These are phyloP conservation scores for Penicillium sp. DNA, from an alignment of 2,329 filamentous ascomycete genomes.

Conservation along the genomic window DNA sequence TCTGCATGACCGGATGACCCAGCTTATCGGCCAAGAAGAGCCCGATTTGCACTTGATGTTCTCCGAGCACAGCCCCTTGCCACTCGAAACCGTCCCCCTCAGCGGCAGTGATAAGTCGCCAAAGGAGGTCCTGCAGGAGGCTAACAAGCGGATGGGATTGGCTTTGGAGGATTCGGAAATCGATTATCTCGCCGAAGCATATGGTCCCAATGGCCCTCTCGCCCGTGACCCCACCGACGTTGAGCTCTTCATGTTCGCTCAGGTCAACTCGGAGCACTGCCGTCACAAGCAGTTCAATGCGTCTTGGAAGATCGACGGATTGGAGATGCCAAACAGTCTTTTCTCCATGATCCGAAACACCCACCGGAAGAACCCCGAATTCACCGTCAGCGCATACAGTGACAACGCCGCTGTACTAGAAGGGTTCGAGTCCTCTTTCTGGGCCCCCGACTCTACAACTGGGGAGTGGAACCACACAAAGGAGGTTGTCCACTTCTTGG, in stretches of 20 bases:
- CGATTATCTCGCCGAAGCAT: constrained; percentile 88
- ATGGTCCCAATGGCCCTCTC: constrained; percentile 65
- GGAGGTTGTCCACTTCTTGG: constrained; percentile 83
- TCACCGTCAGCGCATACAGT: constrained; percentile 93
- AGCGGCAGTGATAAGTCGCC: constrained; percentile 69
- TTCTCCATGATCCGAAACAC: constrained; percentile 98
- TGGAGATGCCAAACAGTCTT: constrained; percentile 76
- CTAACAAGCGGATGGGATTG: constrained; percentile 83
- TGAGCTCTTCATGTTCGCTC: constrained; percentile 98
- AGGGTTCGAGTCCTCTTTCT: constrained; percentile 73
- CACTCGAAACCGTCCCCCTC: constrained; percentile 77
- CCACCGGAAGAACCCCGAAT: constrained; percentile 75
- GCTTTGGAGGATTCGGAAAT: constrained; percentile 89
- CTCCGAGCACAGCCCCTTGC: constrained; percentile 66
- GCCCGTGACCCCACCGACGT: constrained; percentile 78
- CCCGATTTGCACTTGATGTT: constrained; percentile 81
- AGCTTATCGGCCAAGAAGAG: constrained; percentile 69
- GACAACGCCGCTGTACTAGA: constrained; percentile 95
- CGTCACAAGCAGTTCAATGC: constrained; percentile 94
- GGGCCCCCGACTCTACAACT: constrained; percentile 85
- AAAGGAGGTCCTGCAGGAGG: constrained; percentile 74
- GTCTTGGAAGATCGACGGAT: constrained; percentile 90
- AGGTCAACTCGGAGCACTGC: constrained; percentile 98
- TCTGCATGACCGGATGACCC: constrained; percentile 95
- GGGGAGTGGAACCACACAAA: constrained; percentile 87